Conservation (phyloP, 2,329 filamentous ascomycete species). For the Aspergillus unguis region DNA sequence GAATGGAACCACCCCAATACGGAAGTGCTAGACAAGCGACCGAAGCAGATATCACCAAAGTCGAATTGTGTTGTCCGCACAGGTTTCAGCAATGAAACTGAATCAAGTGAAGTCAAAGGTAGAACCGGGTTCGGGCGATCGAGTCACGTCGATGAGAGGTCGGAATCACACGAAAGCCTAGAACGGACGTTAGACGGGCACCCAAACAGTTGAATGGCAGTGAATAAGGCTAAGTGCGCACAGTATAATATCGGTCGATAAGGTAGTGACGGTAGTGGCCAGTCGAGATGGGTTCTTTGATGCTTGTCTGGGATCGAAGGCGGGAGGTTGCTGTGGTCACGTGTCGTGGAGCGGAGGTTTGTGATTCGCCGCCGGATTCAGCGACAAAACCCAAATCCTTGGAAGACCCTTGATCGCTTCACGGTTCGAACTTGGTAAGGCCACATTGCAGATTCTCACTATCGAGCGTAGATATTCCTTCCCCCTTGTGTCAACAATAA, state of each 20-base stretch:
- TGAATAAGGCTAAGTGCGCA: slow-evolving; percentile 13
- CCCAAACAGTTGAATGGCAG: slow-evolving; percentile 9
- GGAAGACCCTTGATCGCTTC: not conserved
- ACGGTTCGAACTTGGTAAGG: not conserved
- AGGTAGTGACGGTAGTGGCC: slow-evolving; percentile 19
- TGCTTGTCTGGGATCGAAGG: slow-evolving; percentile 40
- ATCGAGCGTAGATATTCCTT: too few relatives aligned
- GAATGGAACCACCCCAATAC: slow-evolving; percentile 32
- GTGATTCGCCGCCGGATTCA: slow-evolving; percentile 24
- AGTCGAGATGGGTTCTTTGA: slow-evolving; percentile 28
- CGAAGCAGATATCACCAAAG: slow-evolving; percentile 16
- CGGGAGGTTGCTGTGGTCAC: slow-evolving; percentile 34
- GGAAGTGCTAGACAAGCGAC: slow-evolving; percentile 17
- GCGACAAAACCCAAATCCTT: not conserved
- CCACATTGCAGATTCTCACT: not conserved
- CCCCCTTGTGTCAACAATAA: too few relatives aligned
- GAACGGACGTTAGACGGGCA: slow-evolving; percentile 14
- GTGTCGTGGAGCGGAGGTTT: slow-evolving; percentile 23
- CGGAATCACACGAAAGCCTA: slow-evolving; percentile 16
- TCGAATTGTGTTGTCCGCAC: slow-evolving; percentile 12
- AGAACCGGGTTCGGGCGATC: slow-evolving; percentile 20
- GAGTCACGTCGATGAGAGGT: slow-evolving; percentile 25
- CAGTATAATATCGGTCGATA: slow-evolving; percentile 11
- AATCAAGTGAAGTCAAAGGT: slow-evolving; percentile 19
- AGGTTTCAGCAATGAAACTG: slow-evolving; percentile 2